A percentile compares a stretch with the other conserved stretches of the same genome.
phyloP scores from a whole-genome alignment of 768 basidiomycete species.

The Lactifluus pinguis region DNA sequence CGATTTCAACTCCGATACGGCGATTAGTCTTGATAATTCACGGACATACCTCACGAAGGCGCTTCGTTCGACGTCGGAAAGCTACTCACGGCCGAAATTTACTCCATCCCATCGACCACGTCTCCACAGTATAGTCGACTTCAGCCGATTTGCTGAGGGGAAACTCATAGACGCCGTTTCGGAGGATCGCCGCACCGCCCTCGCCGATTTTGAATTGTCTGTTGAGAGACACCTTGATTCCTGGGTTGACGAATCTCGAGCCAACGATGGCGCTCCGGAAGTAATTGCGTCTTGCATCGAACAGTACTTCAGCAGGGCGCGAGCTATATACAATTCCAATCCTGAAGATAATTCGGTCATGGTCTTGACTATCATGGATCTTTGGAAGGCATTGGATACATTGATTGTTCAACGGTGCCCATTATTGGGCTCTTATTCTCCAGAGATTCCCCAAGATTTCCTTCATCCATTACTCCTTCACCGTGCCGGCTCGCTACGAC shows the following conservation, averaged over 20 bases:
- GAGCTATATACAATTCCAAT: background rate
- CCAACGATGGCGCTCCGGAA: background rate
- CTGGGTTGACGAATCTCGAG: background rate
- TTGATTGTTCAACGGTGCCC: conserved; percentile 30
- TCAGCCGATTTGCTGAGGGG: too few species aligned
- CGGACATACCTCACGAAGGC: too few species aligned
- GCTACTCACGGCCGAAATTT: too few species aligned
- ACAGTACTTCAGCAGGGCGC: background rate
- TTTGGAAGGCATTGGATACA: conserved; percentile 42
- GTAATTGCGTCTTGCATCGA: background rate
- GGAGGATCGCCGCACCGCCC: background rate
- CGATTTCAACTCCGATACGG: too few species aligned
- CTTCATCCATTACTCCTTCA: conserved; percentile 35
- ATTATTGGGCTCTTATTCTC: conserved; percentile 35
- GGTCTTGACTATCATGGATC: conserved; percentile 17
- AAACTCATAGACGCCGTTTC: background rate
- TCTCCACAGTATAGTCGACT: too few species aligned
- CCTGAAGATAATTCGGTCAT: background rate
- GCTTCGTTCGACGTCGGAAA: too few species aligned
- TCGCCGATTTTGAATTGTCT: background rate
- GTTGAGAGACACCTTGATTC: background rate
- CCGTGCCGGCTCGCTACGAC: conserved; percentile 10
- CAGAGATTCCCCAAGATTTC: conserved; percentile 32
- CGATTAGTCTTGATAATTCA: too few species aligned
- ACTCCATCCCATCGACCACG: too few species aligned